Conservation (phyloP, 2,329 filamentous ascomycete genomes). For the Arthrobotrys iridis region DNA sequence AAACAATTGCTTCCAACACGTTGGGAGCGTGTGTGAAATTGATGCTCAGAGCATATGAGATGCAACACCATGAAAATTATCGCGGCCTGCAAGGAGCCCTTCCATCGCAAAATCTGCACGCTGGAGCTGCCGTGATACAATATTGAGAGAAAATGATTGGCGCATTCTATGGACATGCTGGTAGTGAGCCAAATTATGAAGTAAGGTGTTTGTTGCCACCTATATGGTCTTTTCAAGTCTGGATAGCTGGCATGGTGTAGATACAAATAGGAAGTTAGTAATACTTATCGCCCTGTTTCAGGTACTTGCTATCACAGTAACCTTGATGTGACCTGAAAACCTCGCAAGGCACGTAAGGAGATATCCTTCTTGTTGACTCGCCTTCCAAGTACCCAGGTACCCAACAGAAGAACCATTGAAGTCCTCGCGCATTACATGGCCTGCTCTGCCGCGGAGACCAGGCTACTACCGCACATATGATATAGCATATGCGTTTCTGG, state of each 20-base stretch:
- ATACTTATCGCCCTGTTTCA: constrained; percentile 1
- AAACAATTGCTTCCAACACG: constrained; percentile 6
- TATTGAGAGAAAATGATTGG: not conserved
- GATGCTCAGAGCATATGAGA: not conserved
- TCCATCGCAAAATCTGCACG: not conserved
- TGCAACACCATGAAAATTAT: constrained; percentile 27
- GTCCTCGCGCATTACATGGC: not conserved
- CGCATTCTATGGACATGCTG: not conserved
- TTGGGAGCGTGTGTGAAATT: constrained; percentile 2
- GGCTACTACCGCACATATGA: too few species aligned
- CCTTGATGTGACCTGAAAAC: not conserved
- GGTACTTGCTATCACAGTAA: not conserved
- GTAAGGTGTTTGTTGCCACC: constrained; percentile 2
- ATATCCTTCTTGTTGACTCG: not conserved
- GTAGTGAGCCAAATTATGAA: not conserved
- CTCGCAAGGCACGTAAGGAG: not conserved
- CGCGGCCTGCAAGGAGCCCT: not conserved
- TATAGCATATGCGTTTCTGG: too few species aligned
- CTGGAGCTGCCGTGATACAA: not conserved
- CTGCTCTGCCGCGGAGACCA: not conserved
- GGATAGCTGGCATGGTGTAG: not conserved
- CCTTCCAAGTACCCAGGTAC: not conserved
- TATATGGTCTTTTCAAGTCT: not conserved
- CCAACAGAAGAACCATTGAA: not conserved
- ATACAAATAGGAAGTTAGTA: constrained; percentile 27